Conservation (phyloP, 1,284 basidiomycete species). For the Afroboletus lepidellus region DNA sequence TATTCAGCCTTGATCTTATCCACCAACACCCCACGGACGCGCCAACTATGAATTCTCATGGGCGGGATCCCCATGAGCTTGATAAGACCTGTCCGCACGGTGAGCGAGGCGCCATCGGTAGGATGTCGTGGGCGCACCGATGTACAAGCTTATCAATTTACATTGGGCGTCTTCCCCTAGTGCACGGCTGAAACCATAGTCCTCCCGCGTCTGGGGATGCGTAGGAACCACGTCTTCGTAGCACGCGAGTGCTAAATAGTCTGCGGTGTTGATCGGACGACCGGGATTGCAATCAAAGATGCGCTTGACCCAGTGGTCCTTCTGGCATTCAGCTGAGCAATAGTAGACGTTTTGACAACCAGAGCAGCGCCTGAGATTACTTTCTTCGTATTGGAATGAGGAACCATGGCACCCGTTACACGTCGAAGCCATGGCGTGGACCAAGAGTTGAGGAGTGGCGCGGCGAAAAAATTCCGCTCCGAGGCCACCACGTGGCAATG, state of each 20-base stretch:
- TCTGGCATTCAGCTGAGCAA: background rate
- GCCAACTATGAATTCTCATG: too few relatives aligned
- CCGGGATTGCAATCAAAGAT: constrained; percentile 1
- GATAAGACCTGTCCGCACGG: background rate
- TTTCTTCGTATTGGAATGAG: too few relatives aligned
- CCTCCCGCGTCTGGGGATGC: background rate
- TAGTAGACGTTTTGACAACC: background rate
- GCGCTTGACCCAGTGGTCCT: background rate
- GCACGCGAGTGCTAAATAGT: background rate
- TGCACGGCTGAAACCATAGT: constrained; percentile 1
- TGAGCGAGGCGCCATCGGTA: background rate
- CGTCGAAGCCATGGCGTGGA: too few relatives aligned
- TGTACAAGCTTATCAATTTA: background rate
- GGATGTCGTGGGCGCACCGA: background rate
- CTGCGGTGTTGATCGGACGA: background rate
- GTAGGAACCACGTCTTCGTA: background rate
- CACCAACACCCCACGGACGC: background rate
- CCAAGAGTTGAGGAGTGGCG: too few relatives aligned
- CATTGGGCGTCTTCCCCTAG: too few relatives aligned
- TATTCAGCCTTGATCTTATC: background rate
- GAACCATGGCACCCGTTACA: background rate
- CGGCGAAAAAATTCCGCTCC: too few relatives aligned
- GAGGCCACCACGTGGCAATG: too few relatives aligned
- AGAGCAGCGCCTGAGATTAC: too few relatives aligned
- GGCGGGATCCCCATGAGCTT: too few relatives aligned